Base-by-base conservation (phyloP, 2,329 filamentous ascomycete genomes). In the Talaromyces sp. region DNA sequence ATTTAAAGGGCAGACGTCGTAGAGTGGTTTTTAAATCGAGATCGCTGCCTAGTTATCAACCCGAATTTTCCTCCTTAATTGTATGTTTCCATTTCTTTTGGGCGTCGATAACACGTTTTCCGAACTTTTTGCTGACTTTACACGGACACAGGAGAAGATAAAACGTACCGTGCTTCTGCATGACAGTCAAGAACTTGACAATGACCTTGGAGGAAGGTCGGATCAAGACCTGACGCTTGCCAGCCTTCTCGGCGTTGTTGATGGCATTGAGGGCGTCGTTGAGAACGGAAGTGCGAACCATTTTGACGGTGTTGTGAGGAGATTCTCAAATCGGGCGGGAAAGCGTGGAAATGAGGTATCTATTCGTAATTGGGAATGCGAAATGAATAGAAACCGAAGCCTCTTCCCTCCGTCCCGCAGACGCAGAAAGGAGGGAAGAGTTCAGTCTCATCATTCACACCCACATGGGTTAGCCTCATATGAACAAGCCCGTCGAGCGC, bases 11-110 rank as follows among this genome's bases (percentile, higher is more conserved):
- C 94, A 92, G 88, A 90, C 86, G 89, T 90, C 91, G 93, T 97
- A 82, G 85, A 82, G 84, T 73, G 75, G 65, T 69, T 71, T 71
- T 80, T 73, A 74, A 78, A 81, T 87, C 87, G 88, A 90, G 89
- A 94, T 89, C 88, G 88, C 92, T 89, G 90, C 92, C 94, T 97
- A 99, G 95, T 98, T 98, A 98, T 98, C 92, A 97, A 90, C 90
- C 93, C 94, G 95, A 95, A 89, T 76, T 74, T 72, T 72, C 68
- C 65, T 35, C 61, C 59, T 24, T 24, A 16, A 22, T 48, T 14
- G 27, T 31, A 31, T 56, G 14, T 19, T 22, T 47, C 31, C 39
- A 7, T n/a, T 14, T 35, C 14, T 59, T 19, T 24, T n/a, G 22
- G 22, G 5, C 56, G 16, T 50, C 8, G 35, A 59, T 33, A 64